Conservation (phyloP, 2,329 filamentous ascomycete species). For the Sphaceloma murrayae region DNA sequence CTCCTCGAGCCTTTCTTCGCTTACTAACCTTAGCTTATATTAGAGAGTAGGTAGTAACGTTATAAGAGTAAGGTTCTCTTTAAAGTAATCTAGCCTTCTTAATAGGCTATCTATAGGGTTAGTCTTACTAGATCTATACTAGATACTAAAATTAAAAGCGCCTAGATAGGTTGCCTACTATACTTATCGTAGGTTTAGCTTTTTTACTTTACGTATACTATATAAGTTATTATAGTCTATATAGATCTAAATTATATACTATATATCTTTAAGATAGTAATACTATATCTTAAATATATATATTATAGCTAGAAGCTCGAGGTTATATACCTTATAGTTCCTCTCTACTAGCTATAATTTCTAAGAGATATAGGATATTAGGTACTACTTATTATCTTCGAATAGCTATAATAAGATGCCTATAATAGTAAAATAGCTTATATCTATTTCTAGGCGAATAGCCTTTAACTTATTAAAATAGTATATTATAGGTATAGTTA, state of each 20-base stretch:
- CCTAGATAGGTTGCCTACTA: slow-evolving; percentile 15
- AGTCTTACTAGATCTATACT: slow-evolving; percentile 3
- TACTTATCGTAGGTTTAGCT: slow-evolving; percentile 14
- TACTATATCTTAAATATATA: slow-evolving; percentile 17
- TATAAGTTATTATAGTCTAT: slow-evolving; percentile 18
- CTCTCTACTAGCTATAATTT: slow-evolving; percentile 6
- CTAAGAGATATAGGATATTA: slow-evolving; percentile 15
- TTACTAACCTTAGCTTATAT: too few relatives aligned
- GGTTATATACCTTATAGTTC: slow-evolving; percentile 18
- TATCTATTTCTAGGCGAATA: slow-evolving; percentile 11
- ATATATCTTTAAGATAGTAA: slow-evolving; percentile 15
- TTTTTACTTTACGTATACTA: background rate
- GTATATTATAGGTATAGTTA: slow-evolving; percentile 13
- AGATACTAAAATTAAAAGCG: slow-evolving; percentile 17
- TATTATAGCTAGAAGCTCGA: slow-evolving; percentile 19
- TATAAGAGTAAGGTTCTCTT: too few relatives aligned
- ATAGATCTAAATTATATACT: slow-evolving; percentile 5
- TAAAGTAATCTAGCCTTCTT: slow-evolving; percentile 12
- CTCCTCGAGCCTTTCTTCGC: too few relatives aligned
- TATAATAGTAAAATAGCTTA: slow-evolving; percentile 5
- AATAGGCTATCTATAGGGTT: slow-evolving; percentile 16
- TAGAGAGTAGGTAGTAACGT: too few relatives aligned
- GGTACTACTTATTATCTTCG: slow-evolving; percentile 8
- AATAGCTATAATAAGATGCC: slow-evolving; percentile 17
- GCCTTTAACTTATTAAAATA: slow-evolving; percentile 7